Base-by-base conservation (phyloP, 2,329 filamentous ascomycete species). In the Verticillium klebahnii region DNA sequence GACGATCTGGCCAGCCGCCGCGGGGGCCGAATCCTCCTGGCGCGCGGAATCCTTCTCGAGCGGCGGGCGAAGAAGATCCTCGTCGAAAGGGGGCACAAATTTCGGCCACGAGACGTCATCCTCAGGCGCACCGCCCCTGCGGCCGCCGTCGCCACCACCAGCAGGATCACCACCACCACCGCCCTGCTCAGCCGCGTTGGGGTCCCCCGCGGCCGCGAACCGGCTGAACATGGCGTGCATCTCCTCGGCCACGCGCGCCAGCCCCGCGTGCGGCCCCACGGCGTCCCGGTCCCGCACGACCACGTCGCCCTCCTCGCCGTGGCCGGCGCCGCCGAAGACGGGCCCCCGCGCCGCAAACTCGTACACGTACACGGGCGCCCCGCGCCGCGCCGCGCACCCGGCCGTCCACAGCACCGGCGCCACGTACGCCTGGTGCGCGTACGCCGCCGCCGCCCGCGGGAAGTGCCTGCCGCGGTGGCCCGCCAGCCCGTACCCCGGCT, bases 381-480 rank as follows among this genome's bases (percentile, higher is more conserved):
- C 31, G 0, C 67, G 70, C 1, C 64, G 65, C 9, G 75, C 75
- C 31, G 78, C 73, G 32, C 77, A 77, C 60, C 82, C 75, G 0
- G 83, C 85, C 0, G 83, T 85, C 69, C 89, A 85, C 3, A 87
- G 75, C 0, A 89, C 84, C 0, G 87, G 87, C 25, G 83, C 84
- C 57, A 88, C 83, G 68, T 89, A 89, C 0, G 85, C 86, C 68
- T 86, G 89, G 68, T 89, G 83, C 0, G 80, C 83, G 70, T 89
- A 89, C 0, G 84, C 85, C 11, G 83, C 82, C 66, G 86, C 83
- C 3, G 87, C 73, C 2, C 86, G 79, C 58, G 78, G 78, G 74
- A 82, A 89, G 69, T 88, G 84, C 5, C 75, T 65, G 1, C 85
- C 85, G n/a, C 80, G 73, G 34, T 74, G 54, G 56, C 58, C 61